Base-by-base conservation (phyloP, 805 yeast genomes). In the Ogataea zsoltii region DNA sequence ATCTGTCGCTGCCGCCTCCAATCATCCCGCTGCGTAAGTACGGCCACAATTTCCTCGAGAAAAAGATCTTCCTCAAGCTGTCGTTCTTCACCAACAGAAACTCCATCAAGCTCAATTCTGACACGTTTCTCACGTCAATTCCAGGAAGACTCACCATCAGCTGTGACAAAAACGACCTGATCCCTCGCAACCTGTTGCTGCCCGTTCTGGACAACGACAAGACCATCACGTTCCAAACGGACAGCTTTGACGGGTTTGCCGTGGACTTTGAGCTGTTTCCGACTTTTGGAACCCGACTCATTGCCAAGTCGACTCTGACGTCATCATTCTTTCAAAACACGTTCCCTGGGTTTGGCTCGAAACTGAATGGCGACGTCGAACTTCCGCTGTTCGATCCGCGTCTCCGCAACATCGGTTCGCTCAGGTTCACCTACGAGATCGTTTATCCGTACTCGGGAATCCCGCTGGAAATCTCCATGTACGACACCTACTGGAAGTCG, bases 401-500 rank as follows among this genome's bases (percentile, higher is more conserved):
- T 55, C 69, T 92, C 55, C 81, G 86, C 56, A 82, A 85, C 45
- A 84, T 91, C 48, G 99, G 99, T 12, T 85, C 83, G 47, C 66
- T 92, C 35, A 75, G 76, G 30, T 86, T 91, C 65, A 79, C 80
- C 50, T 89, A 82, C 66, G 91, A 88, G 57, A 79, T 92, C 2
- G 88, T 92, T 41, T 82, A 83, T 62, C 97, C 99, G n/a, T 94
- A 85, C 61, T 74, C 83, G 5, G 97, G 97, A 6, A 69, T 68
- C 0, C 85, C 96, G 4, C 69, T 92, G 47, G 97, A 91, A 64
- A 85, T 95, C 34, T 83, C 96, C 10, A 88, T 89, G 68, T 90
- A 87, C 62, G 97, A 91, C 60, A 92, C 98, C 0, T 92, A 92
- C 67, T 92, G 99, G 99, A 94, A 91, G 66, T 84, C 96, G 0